A percentile compares a stretch with the other conserved stretches of the same genome.
phyloP scores from a whole-genome alignment of 2,329 filamentous ascomycete species.

The Alternaria sp. region DNA sequence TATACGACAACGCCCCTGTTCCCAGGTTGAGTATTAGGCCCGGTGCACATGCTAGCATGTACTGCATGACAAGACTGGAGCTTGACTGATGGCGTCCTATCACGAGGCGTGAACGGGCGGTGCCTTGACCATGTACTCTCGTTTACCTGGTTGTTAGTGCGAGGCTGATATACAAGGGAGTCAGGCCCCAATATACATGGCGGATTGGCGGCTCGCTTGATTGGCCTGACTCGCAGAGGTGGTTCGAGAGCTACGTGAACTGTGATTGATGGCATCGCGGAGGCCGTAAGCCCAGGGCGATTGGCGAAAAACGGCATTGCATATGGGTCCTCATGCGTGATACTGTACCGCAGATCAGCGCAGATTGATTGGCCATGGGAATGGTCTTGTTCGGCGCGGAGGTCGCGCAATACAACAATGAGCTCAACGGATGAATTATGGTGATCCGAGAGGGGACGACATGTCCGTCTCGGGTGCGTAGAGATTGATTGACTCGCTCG shows the following conservation, averaged over 20 bases:
- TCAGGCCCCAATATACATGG: slow-evolving; percentile 34
- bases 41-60: slow-evolving; percentile 21
- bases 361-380: slow-evolving; percentile 41
- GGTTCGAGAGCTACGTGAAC: slow-evolving; percentile 17
- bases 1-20: slow-evolving; percentile 9
- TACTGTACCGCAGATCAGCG: slow-evolving; percentile 47
- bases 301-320: slow-evolving; percentile 48
- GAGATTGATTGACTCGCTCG: slow-evolving; percentile 49
- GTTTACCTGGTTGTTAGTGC: slow-evolving; percentile 29
- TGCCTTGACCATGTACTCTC: slow-evolving; percentile 21
- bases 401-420: slow-evolving; percentile 28
- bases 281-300: slow-evolving; percentile 24
- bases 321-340: slow-evolving; percentile 35
- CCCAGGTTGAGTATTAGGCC: slow-evolving; percentile 9
- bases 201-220: slow-evolving; percentile 25
- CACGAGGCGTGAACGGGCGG: slow-evolving; percentile 27
- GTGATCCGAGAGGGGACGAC: slow-evolving; percentile 32
- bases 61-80: slow-evolving; percentile 36
- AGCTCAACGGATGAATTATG: slow-evolving; percentile 32
- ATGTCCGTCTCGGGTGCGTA: slow-evolving; percentile 34
- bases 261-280: slow-evolving; percentile 24
- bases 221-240: slow-evolving; percentile 11
- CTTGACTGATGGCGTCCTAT: slow-evolving; percentile 39
- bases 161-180: slow-evolving; percentile 32
- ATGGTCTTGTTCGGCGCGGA: slow-evolving; percentile 23